A percentile compares a stretch with the other conserved stretches of the same genome.
Conservation (phyloP, 257 asterid species). For the Primulina eburnea region DNA sequence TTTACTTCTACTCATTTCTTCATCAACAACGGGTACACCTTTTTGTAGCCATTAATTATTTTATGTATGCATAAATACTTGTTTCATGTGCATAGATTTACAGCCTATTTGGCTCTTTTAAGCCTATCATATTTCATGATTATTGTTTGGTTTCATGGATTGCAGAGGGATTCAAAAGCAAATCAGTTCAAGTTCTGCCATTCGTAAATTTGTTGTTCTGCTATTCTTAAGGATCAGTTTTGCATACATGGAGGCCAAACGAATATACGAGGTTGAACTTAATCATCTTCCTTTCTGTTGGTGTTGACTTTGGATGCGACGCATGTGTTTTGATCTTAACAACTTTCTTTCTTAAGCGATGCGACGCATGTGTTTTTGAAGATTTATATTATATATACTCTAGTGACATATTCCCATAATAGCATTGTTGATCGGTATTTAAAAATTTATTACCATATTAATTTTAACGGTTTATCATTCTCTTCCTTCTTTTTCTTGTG, state of each 20-base stretch:
- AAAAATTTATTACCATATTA: neutral
- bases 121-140: neutral
- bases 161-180: conserved; percentile 86
- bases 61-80: neutral
- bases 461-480: neutral
- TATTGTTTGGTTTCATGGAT: neutral
- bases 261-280: conserved; percentile 73
- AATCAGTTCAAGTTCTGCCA: conserved; percentile 56
- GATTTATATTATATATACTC: neutral
- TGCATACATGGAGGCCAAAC: conserved; percentile 79
- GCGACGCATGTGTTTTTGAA: too few relatives aligned
- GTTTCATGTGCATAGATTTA: neutral
- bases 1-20: too few relatives aligned
- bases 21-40: too few relatives aligned
- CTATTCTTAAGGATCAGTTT: conserved; percentile 65
- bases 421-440: too few relatives aligned
- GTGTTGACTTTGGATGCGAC: too few relatives aligned
- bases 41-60: too few relatives aligned
- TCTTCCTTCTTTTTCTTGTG: conserved; percentile 12
- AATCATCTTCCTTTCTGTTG: neutral
- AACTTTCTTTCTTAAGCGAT: too few relatives aligned
- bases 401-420: neutral
- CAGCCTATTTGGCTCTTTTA: conserved; percentile 13
- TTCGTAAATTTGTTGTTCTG: conserved; percentile 61
- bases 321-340: neutral